Evolutionary conservation across 805 yeast species (phyloP), one percentile per base, ranked within the genome.

Genomic region (Gaillardinia entomophila): DNA sequence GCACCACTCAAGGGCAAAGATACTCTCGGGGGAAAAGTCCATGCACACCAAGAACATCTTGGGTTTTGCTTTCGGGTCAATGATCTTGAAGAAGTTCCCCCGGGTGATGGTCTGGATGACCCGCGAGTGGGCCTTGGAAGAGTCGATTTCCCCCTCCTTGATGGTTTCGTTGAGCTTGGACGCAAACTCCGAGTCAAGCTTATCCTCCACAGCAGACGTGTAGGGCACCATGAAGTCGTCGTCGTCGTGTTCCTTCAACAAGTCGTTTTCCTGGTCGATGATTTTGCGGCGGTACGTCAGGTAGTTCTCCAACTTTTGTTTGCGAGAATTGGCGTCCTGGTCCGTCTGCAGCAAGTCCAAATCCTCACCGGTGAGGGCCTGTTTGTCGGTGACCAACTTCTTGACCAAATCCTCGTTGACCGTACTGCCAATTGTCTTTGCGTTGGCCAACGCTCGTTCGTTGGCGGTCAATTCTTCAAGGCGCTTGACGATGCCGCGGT

Each of bases 1-100:
- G 27, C 88, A 75, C 83, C 96, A 88, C 48, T 86, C 92, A 15
- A 89, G 65, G 0, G 96, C 92, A 55, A 82, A 83, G 24, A 71
- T 68, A 2, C 95, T 80, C 51, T 87, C 96, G 0, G 86, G 82
- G 3, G 90, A 78, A 41, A 82, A 71, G 53, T 89, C 96, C 63
- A 82, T 74, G 48, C 92, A 86, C 14, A 87, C 71, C 30, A 88
- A 58, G 54, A 79, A 86, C 50, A 84, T 73, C 44, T 77, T 76
- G 26, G 72, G 72, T 38, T 66, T 66, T 31, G 60, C 51, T 35
- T 54, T 54, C 12, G 69, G 68, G 42, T 62, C 62, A 24, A 66
- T 60, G 8, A 74, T 54, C 38, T 71, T 71, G 47, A 78, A 79
- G 45, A 77, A 77, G 40, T 71, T 68, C 2, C 89, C 89, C 40